Evolutionary conservation across 1,139 yeast species (phyloP), one percentile per base, ranked within the genome.

Genomic region (Geotrichum fermentans): DNA sequence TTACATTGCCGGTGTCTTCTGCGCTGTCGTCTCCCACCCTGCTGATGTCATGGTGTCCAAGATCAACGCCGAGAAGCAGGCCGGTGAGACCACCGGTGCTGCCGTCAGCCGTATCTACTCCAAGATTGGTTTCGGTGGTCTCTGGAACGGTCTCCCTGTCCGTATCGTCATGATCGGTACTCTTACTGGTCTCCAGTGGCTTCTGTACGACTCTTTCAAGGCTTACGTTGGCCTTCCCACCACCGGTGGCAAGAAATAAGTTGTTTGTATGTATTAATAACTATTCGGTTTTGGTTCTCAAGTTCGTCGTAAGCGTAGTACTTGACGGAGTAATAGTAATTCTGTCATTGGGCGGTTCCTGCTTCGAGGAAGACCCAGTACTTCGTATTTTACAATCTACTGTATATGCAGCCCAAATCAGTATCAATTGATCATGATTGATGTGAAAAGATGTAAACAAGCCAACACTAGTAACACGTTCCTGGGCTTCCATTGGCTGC

Each of bases 121-220:
- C 24, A 73, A 75, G 54, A 84, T 85, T 58, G 94, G 94, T 0
- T 85, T 84, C 58, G 66, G 61, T 8, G 95, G 94, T 1, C 72
- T 85, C 47, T 85, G 94, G 94, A 83, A 83, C 61, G 94, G 95
- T 17, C 73, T 85, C 53, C 82, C 85, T 4, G 85, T 83, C 40
- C 80, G 94, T 75, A 84, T 85, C 56, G 75, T 83, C 46, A 85
- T 85, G 95, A 78, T 85, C 65, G 94, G 94, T 71, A 84, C 94
- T 2, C 75, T 85, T 66, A 85, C 94, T 24, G 90, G 90, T 38
- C 78, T 81, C 75, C 95, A 85, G 72, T 85, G 94, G 94, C 74
- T 84, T 61, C 78, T 85, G 52, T 85, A 85, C 66, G 95, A 85
- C 64, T 80, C 89, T 0, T 85, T 85, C 71, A 85, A 85, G 65